Evolutionary conservation across 495 filamentous ascomycete genomes (phyloP).

Genomic region (Talaromyces liani): DNA sequence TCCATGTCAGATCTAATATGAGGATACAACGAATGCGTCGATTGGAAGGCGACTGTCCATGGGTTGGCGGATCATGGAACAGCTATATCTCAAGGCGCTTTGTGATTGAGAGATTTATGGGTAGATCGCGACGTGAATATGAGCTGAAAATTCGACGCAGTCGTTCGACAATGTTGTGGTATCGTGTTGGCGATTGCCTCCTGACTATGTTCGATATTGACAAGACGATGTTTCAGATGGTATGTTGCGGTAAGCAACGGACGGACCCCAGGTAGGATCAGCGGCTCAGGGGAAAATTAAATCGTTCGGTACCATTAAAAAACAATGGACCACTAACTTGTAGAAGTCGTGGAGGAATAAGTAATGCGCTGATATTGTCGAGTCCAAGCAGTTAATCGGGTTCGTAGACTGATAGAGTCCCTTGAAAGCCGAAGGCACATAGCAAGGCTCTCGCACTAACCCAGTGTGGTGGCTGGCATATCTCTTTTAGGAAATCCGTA

Average conservation of each 20-base stretch:
- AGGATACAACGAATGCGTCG: background rate
- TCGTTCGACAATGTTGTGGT: background rate
- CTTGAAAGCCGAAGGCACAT: constrained; percentile 3
- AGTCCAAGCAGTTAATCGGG: background rate
- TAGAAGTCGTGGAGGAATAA: background rate
- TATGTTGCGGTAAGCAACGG: background rate
- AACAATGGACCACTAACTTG: background rate
- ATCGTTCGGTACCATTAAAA: background rate
- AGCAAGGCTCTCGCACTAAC: background rate
- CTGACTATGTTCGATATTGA: background rate
- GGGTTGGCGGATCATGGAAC: background rate
- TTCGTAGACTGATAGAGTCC: background rate
- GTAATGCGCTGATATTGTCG: background rate
- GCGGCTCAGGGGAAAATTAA: constrained; percentile 5
- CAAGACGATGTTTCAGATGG: background rate
- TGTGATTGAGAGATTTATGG: background rate
- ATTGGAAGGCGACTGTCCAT: background rate
- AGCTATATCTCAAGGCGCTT: background rate
- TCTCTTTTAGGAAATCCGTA: constrained; percentile 10
- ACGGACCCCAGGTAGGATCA: constrained; percentile 6
- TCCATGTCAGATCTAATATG: constrained; percentile 43
- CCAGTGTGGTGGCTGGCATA: background rate
- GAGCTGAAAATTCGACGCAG: background rate
- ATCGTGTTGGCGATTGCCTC: background rate
- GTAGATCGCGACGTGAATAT: background rate